Conservation (phyloP, 1,139 yeast genomes). For the Geotrichum citri-aurantii region DNA sequence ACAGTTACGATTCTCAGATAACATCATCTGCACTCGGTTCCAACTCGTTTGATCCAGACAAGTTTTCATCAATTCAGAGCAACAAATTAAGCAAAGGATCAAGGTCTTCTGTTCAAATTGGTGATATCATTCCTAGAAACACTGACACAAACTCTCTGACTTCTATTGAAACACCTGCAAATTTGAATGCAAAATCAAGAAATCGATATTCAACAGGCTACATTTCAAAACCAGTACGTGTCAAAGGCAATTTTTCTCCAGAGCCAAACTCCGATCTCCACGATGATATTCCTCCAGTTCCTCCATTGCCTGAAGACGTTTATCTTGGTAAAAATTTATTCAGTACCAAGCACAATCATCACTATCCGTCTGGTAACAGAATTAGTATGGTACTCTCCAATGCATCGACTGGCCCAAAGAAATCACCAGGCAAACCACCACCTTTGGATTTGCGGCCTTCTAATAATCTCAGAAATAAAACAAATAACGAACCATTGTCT, state of each 20-base stretch:
- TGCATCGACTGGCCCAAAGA: neutral
- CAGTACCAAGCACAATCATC: neutral
- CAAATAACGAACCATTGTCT: neutral
- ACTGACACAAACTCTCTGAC: conserved; percentile 6
- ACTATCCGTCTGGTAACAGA: neutral
- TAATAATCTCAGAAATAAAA: neutral
- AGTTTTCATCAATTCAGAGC: neutral
- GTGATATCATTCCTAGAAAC: conserved; percentile 6
- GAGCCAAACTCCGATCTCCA: conserved; percentile 11
- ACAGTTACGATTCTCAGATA: neutral
- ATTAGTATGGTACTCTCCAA: conserved; percentile 12
- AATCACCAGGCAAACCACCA: neutral
- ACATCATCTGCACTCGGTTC: neutral
- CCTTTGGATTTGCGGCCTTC: neutral
- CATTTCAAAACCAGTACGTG: conserved; percentile 3
- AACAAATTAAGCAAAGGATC: neutral
- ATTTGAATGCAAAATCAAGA: neutral
- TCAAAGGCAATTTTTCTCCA: conserved; percentile 13
- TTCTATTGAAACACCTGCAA: conserved; percentile 1
- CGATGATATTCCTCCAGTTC: conserved; percentile 19
- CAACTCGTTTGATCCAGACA: neutral
- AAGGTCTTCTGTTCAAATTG: neutral
- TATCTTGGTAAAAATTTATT: conserved; percentile 11
- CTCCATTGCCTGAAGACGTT: conserved; percentile 18
- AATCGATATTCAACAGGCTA: conserved; percentile 12